Base-by-base conservation (phyloP, 202 grass and related monocot genomes). In the Brachypodium distachyon region DNA sequence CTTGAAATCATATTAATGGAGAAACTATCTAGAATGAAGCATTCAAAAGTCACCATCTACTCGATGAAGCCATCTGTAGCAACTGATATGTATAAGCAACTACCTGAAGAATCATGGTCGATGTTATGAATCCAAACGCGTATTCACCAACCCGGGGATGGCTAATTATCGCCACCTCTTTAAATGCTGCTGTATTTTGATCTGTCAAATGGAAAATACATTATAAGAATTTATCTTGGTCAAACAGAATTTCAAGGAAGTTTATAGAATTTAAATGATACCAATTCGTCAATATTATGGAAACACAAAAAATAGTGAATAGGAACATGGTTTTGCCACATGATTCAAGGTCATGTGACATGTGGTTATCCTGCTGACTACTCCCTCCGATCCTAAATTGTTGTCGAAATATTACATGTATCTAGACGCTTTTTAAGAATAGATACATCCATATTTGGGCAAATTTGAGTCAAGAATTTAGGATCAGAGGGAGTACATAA, bases 91-190 rank as follows among this genome's bases (percentile, higher is more conserved):
- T 36, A 62, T 48, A 48, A 63, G 81, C 12, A 85, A 81, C n/a
- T 90, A 98, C 95, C 91, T 95, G 95, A 89, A 98, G 95, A 82
- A 83, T 65, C 80, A 98, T 73, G 7, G 87, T 88, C 4, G 95
- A 98, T 64, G 91, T 98, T 60, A 98, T 98, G n/a, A 98, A 98
- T 77, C 95, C 95, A 87, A 98, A 98, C 82, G 95, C 95, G 61
- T 98, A 98, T 87, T 98, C 95, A 25, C 95, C 95, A 78, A 90
- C 80, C 52, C 89, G 89, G n/a, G 95, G 95, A 86, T 98, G 95
- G 63, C 91, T 87, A 80, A 98, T 92, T 75, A 95, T 98, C 22
- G 95, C 95, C 64, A 98, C 95, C 77, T 98, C 95, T 81, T 95
- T 98, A 86, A 98, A 95, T 65, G 91, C 91, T 21, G 87, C 82